Conservation (phyloP, 1,284 basidiomycete species). For the Irpex rosettiformis region DNA sequence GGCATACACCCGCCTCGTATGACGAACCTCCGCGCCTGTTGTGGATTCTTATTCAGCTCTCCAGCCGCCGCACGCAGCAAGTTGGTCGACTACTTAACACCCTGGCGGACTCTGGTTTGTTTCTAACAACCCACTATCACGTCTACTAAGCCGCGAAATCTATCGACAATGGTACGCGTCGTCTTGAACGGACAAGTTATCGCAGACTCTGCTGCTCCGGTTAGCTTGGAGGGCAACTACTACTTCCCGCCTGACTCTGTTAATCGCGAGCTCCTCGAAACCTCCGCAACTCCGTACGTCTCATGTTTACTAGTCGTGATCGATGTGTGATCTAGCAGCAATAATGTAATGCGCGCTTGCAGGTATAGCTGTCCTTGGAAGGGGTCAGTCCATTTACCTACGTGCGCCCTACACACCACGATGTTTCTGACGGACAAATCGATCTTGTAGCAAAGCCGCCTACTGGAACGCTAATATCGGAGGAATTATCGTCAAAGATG, state of each 20-base stretch:
- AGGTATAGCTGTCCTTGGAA: conserved; percentile 64
- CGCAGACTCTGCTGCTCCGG: conserved; percentile 50
- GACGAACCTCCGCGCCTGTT: not conserved
- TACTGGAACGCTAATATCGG: conserved; percentile 55
- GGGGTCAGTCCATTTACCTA: conserved; percentile 39
- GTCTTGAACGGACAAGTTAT: conserved; percentile 48
- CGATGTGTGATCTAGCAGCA: not conserved
- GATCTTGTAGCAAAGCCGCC: conserved; percentile 45
- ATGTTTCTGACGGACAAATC: not conserved
- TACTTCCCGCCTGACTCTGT: conserved; percentile 63
- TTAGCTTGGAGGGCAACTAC: conserved; percentile 60
- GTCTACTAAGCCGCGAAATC: not conserved
- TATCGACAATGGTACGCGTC: conserved; percentile 44
- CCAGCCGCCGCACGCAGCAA: too few relatives aligned
- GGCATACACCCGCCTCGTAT: not conserved
- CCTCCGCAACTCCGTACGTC: conserved; percentile 48
- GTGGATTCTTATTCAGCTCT: not conserved
- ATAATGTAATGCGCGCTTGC: not conserved
- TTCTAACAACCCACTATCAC: not conserved
- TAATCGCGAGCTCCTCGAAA: conserved; percentile 36
- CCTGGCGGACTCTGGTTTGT: too few relatives aligned
- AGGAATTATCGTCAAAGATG: conserved; percentile 46
- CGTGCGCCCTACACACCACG: not conserved
- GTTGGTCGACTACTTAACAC: too few relatives aligned
- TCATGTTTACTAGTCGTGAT: not conserved